A percentile compares a stretch with the other conserved stretches of the same genome.
These are phyloP conservation scores for Ceratopteris richardii DNA, from an alignment of 75 land plant species.

Conservation along the genomic window DNA sequence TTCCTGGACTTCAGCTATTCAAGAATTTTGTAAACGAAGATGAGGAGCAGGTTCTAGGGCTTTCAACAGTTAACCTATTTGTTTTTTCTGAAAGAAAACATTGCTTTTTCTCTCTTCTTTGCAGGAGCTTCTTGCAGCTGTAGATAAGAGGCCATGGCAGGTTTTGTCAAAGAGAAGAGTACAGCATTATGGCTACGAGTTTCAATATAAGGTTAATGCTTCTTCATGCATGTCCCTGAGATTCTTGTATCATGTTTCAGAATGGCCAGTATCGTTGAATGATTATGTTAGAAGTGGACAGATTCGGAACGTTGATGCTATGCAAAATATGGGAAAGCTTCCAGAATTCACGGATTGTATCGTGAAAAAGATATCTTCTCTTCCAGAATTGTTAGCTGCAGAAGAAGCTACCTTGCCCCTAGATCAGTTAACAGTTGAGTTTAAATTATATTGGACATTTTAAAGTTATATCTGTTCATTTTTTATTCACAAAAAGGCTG, in stretches of 20 bases:
- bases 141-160: constrained; percentile 83
- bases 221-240: too few species aligned
- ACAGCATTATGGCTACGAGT: constrained; percentile 98
- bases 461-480: neutral
- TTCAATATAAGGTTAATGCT: constrained; percentile 64
- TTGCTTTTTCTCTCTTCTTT: neutral
- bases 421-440: constrained; percentile 78
- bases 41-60: constrained; percentile 56
- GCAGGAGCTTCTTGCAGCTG: constrained; percentile 75
- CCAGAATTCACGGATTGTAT: constrained; percentile 61
- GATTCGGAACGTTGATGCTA: constrained; percentile 77
- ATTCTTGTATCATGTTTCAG: too few species aligned
- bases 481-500: neutral
- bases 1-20: constrained; percentile 68
- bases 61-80: constrained; percentile 4
- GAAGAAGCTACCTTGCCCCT: constrained; percentile 23
- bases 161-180: constrained; percentile 86
- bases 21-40: constrained; percentile 53
- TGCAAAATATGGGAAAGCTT: constrained; percentile 61
- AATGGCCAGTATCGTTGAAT: too few species aligned
- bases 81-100: neutral
- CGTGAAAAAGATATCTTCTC: constrained; percentile 40
- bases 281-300: too few species aligned
- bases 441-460: too few species aligned
- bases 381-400: constrained; percentile 25